Conservation (phyloP, 2,329 filamentous ascomycete genomes). For the Xylariomycetidae sp. region DNA sequence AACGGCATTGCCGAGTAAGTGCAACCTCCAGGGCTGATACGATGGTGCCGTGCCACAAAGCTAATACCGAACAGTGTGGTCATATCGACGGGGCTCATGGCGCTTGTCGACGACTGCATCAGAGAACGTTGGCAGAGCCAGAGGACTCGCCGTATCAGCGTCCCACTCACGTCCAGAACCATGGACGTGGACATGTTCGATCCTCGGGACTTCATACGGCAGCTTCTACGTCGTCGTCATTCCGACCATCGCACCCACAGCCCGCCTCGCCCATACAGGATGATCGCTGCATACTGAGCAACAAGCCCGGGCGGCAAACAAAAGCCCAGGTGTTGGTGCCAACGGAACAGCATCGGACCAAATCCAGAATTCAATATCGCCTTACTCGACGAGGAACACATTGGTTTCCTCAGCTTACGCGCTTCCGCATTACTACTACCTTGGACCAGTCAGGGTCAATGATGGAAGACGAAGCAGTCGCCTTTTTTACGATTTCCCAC, state of each 20-base stretch:
- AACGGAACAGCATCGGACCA: too few species aligned
- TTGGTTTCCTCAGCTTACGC: too few species aligned
- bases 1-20: slow-evolving; percentile 84
- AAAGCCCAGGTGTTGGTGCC: too few species aligned
- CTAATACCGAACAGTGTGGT: slow-evolving; percentile 60
- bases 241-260: slow-evolving; percentile 31
- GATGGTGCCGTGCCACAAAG: background rate
- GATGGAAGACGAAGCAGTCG: too few species aligned
- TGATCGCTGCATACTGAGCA: slow-evolving; percentile 34
- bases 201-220: slow-evolving; percentile 31
- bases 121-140: slow-evolving; percentile 60
- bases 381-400: too few species aligned
- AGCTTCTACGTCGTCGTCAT: slow-evolving; percentile 35
- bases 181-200: slow-evolving; percentile 26
- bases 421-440: too few species aligned
- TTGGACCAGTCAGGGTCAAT: too few species aligned
- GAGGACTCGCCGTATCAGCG: slow-evolving; percentile 30
- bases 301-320: too few species aligned
- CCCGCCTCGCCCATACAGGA: slow-evolving; percentile 30
- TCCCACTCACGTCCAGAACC: slow-evolving; percentile 21
- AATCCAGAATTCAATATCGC: too few species aligned
- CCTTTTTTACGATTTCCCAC: too few species aligned
- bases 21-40: slow-evolving; percentile 3
- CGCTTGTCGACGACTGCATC: slow-evolving; percentile 88
- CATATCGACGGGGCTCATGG: slow-evolving; percentile 81